Evolutionary conservation across 2,329 filamentous ascomycete genomes (phyloP).

Genomic region (Fusarium sulawesiense): DNA sequence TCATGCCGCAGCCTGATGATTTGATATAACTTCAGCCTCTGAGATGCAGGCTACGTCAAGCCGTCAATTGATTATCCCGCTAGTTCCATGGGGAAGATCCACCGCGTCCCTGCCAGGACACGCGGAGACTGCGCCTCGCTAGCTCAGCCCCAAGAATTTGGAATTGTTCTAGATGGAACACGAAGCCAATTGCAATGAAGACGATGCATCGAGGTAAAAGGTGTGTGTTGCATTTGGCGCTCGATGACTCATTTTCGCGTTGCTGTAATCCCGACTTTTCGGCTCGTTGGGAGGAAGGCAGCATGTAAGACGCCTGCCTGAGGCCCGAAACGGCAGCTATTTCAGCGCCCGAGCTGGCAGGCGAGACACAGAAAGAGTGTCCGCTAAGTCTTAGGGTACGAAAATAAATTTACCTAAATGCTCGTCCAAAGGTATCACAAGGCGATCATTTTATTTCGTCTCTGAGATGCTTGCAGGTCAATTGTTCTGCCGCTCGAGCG

Average conservation of each 20-base stretch:
- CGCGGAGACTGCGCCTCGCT: conserved; percentile 19
- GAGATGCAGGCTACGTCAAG: neutral
- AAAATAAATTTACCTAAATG: fast-evolving
- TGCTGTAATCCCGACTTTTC: neutral
- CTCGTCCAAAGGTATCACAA: fast-evolving
- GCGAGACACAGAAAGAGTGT: neutral
- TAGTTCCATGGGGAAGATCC: neutral
- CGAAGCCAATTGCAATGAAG: neutral
- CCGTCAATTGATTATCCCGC: neutral
- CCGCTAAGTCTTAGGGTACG: neutral
- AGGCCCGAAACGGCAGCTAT: neutral
- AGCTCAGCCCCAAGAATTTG: conserved; percentile 22
- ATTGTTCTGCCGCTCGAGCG: neutral
- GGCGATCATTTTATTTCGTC: neutral
- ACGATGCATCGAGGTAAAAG: neutral
- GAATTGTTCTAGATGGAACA: conserved; percentile 8
- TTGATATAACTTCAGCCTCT: conserved; percentile 17
- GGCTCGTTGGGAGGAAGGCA: neutral
- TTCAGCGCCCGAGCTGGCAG: neutral
- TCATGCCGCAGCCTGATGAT: conserved; percentile 15
- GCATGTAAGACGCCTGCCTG: neutral
- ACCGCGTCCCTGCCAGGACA: neutral
- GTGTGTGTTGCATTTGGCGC: neutral
- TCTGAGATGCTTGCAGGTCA: fast-evolving
- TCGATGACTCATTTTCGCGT: neutral